A percentile compares a stretch with the other conserved stretches of the same genome.
phyloP scores from a whole-genome alignment of 78 protist genomes.

The Bigelowiella natans region DNA sequence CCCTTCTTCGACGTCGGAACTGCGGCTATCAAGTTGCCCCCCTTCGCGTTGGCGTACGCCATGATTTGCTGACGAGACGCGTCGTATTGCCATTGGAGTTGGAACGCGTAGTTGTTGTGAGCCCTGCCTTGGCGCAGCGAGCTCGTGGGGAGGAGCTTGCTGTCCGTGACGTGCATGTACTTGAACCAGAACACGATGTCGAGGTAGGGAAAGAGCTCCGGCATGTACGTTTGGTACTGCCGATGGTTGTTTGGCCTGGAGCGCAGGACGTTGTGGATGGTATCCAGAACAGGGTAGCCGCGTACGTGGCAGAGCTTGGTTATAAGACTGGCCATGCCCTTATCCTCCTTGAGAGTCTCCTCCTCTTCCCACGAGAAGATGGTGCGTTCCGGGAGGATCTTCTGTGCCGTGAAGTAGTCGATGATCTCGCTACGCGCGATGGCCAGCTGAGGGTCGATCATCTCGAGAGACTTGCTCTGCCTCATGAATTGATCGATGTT shows the following conservation, averaged over 20 bases:
- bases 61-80: too few relatives aligned
- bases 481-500: background rate
- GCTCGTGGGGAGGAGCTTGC: too few relatives aligned
- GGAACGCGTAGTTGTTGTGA: too few relatives aligned
- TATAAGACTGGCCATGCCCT: background rate
- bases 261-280: background rate
- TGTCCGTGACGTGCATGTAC: background rate
- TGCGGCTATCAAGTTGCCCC: background rate
- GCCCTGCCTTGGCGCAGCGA: too few relatives aligned
- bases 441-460: constrained; percentile 24
- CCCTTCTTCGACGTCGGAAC: background rate
- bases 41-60: background rate
- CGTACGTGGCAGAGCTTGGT: background rate
- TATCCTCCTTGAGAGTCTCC: background rate
- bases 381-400: background rate
- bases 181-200: background rate
- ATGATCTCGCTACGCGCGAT: constrained; percentile 37
- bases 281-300: background rate
- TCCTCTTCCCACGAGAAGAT: background rate
- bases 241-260: background rate
- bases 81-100: too few relatives aligned
- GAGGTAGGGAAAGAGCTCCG: background rate
- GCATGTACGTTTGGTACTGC: background rate
- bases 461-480: constrained; percentile 17
- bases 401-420: constrained; percentile 43